These are phyloP conservation scores for Jackrogersella minutella DNA, from an alignment of 495 filamentous ascomycete species.

Conservation along the genomic window DNA sequence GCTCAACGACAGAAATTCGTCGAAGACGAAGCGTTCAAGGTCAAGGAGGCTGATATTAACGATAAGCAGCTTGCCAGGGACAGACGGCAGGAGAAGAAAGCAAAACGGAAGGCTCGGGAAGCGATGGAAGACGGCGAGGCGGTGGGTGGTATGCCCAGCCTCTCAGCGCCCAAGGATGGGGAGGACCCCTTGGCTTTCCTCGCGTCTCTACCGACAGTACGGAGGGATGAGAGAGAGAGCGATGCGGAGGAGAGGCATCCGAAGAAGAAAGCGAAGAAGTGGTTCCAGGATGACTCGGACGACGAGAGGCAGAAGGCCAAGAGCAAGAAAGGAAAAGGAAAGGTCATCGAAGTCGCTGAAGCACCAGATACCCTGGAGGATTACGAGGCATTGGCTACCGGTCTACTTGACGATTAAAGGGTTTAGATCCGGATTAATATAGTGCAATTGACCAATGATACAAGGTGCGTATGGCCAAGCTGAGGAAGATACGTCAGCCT, in stretches of 20 bases:
- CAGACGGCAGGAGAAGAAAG: slow-evolving; percentile 85
- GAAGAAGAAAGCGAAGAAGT: slow-evolving; percentile 52
- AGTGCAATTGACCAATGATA: slow-evolving; percentile 15
- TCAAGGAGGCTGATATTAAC: slow-evolving; percentile 76
- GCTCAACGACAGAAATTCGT: slow-evolving; percentile 79
- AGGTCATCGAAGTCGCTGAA: slow-evolving; percentile 62
- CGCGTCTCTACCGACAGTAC: slow-evolving; percentile 58
- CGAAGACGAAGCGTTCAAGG: slow-evolving; percentile 72
- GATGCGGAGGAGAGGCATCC: slow-evolving; percentile 46
- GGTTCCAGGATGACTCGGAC: slow-evolving; percentile 53
- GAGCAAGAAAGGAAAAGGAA: slow-evolving; percentile 56
- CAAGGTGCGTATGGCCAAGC: background rate
- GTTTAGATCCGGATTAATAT: slow-evolving; percentile 6
- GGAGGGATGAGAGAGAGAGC: slow-evolving; percentile 40
- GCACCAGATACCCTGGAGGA: slow-evolving; percentile 88
- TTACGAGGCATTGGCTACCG: slow-evolving; percentile 86
- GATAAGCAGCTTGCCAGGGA: slow-evolving; percentile 83
- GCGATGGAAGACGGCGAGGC: slow-evolving; percentile 60
- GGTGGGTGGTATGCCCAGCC: slow-evolving; percentile 46
- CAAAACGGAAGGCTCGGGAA: slow-evolving; percentile 84
- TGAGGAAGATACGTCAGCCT: slow-evolving; percentile 4
- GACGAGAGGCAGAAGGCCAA: slow-evolving; percentile 55
- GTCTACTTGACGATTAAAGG: slow-evolving; percentile 68
- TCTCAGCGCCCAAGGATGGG: slow-evolving; percentile 42
- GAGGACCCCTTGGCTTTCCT: slow-evolving; percentile 61